These are phyloP conservation scores for Aristolochia californica DNA, from an alignment of 164 flowering plant genomes.

Conservation along the genomic window DNA sequence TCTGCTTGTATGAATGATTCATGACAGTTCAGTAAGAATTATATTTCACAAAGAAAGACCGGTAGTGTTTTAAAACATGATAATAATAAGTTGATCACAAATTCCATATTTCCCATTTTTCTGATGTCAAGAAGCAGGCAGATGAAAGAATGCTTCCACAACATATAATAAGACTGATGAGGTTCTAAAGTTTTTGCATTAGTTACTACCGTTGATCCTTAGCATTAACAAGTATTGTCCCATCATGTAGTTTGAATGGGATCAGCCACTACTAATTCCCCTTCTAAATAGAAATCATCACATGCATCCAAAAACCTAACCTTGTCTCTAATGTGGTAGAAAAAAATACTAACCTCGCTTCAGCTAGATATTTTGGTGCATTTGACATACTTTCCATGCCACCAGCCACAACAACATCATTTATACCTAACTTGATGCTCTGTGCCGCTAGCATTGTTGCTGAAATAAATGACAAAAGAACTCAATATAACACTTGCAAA, in stretches of 20 bases:
- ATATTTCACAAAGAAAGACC: too few relatives aligned
- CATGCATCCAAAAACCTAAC: not conserved
- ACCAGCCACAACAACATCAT: slow-evolving; percentile 74
- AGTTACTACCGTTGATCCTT: too few relatives aligned
- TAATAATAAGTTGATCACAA: too few relatives aligned
- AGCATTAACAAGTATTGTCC: too few relatives aligned
- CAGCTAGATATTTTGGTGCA: slow-evolving; percentile 60
- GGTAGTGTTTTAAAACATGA: too few relatives aligned
- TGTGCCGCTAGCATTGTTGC: slow-evolving; percentile 79
- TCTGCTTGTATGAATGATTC: slow-evolving; percentile 21
- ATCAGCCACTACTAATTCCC: too few relatives aligned
- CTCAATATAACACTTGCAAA: not conserved
- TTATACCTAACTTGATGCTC: slow-evolving; percentile 54
- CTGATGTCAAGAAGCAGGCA: too few relatives aligned
- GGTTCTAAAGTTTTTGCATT: too few relatives aligned
- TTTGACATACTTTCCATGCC: slow-evolving; percentile 97
- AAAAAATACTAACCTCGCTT: slow-evolving; percentile 34
- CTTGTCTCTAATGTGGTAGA: not conserved
- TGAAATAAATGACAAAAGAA: slow-evolving; percentile 13
- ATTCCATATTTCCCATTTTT: too few relatives aligned
- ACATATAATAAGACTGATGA: too few relatives aligned
- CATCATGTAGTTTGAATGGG: too few relatives aligned
- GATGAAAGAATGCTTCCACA: too few relatives aligned
- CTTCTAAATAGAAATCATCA: not conserved
- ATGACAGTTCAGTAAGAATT: not conserved